Evolutionary conservation across 2,329 filamentous ascomycete genomes (phyloP), one percentile per base, ranked within the genome.

Genomic region (Penicillium sp.): DNA sequence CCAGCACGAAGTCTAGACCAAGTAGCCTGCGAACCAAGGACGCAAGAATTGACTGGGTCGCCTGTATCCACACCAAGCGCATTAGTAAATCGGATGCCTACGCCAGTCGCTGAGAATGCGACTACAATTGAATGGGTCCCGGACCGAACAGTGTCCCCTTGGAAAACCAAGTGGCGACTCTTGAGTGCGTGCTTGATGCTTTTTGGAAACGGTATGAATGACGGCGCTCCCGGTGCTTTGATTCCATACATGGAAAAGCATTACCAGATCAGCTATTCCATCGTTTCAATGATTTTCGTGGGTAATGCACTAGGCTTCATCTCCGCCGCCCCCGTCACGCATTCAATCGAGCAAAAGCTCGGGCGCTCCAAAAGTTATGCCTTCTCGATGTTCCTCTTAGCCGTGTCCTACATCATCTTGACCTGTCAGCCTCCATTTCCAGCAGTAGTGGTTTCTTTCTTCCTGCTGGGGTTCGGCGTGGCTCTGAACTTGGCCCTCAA

Each of bases 221-320:
- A 96, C 72, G 84, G 86, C 43, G 87, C 89, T 0, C 85, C 90
- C 1, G 91, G 91, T 68, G 90, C 90, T 11, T 69, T 95, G 56
- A 90, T 96, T 64, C 90, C 91, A 0, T 91, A 91, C 68, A 89
- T 96, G 73, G 89, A 93, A 71, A 80, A 77, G 71, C 84, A 89
- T 66, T 96, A 93, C 68, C 64, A 81, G 56, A 90, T 95, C 55
- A 88, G 87, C 43, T 93, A 95, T 71, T 88, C 87, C 2, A 75
- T 91, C 9, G 89, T 95, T 3, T 93, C 91, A 2, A 78, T 93
- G 37, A 90, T 96, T 67, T 96, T 95, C 77, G 83, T 95, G 29
- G 84, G 87, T 45, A 90, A 90, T 65, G 90, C 91, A 0, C 62
- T 88, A 4, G 91, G 91, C 16, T 96, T 91, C 76, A 87, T 96